Conservation (phyloP, 106 monocot genomes). For the Acorus calamus region DNA sequence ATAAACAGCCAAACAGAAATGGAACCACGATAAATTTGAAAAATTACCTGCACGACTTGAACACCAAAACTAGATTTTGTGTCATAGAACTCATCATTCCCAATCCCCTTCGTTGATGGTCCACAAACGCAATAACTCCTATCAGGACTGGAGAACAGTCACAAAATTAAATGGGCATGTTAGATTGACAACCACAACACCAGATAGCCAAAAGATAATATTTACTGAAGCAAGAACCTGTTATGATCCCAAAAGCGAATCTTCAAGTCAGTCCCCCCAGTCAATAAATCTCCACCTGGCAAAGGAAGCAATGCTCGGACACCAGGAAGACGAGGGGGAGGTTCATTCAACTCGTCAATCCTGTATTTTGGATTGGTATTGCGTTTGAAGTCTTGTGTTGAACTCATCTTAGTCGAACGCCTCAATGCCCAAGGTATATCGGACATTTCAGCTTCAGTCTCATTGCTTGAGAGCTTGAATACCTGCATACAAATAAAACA, state of each 20-base stretch:
- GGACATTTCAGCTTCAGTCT: slow-evolving; percentile 47
- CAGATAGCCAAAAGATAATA: background rate
- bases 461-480: slow-evolving; percentile 47
- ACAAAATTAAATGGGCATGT: background rate
- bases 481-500: slow-evolving; percentile 37
- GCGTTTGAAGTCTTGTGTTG: slow-evolving; percentile 40
- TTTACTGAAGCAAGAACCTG: slow-evolving; percentile 34
- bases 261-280: slow-evolving; percentile 83
- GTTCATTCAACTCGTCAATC: slow-evolving; percentile 69
- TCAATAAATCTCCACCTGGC: slow-evolving; percentile 76
- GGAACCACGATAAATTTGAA: background rate
- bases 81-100: slow-evolving; percentile 59
- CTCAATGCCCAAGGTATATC: slow-evolving; percentile 54
- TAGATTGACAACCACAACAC: background rate
- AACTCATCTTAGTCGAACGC: slow-evolving; percentile 35
- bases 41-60: slow-evolving; percentile 86
- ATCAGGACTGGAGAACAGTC: slow-evolving; percentile 48
- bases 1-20: background rate
- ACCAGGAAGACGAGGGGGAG: slow-evolving; percentile 62
- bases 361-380: slow-evolving; percentile 53
- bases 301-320: slow-evolving; percentile 70
- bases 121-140: slow-evolving; percentile 68
- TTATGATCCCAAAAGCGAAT: slow-evolving; percentile 86
- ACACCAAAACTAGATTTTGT: slow-evolving; percentile 62
- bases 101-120: slow-evolving; percentile 62